Evolutionary conservation across 352 stramenopile genomes (phyloP).

Genomic region (Globisporangium abappressorium): DNA sequence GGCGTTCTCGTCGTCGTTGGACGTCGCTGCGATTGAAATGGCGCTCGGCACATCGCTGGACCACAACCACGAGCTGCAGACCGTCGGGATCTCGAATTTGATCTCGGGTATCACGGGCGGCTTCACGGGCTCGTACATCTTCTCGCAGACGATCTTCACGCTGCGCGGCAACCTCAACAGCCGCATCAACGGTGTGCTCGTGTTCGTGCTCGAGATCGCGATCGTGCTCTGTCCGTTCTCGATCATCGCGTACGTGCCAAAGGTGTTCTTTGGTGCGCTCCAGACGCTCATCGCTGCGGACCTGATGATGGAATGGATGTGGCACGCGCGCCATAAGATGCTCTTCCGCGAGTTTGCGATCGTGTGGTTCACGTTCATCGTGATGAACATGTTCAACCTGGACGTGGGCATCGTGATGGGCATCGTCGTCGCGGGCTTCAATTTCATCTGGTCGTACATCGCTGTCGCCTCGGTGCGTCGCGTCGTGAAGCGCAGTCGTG

Average conservation of each 20-base stretch:
- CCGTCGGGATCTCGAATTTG: constrained; percentile 96
- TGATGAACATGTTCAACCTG: constrained; percentile 93
- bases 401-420: constrained; percentile 94
- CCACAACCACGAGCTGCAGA: constrained; percentile 95
- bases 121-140: constrained; percentile 99
- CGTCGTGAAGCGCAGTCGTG: constrained; percentile 78
- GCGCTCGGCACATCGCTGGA: constrained; percentile 92
- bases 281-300: constrained; percentile 97
- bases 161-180: constrained; percentile 75
- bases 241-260: constrained; percentile 95
- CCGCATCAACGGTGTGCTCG: constrained; percentile 66
- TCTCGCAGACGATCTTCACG: constrained; percentile 95
- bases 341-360: constrained; percentile 91
- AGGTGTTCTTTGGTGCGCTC: constrained; percentile 97
- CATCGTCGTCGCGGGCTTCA: constrained; percentile 87
- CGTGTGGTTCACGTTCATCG: constrained; percentile 91
- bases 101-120: constrained; percentile 94
- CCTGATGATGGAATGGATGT: constrained; percentile 97
- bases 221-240: constrained; percentile 90
- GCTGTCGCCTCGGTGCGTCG: constrained; percentile 63
- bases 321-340: constrained; percentile 84
- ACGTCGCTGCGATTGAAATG: constrained; percentile 97
- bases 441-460: constrained; percentile 87
- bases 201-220: constrained; percentile 72
- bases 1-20: constrained; percentile 96